Evolutionary conservation across 805 yeast species (phyloP).

Genomic region (Saturnispora kantuleensis): DNA sequence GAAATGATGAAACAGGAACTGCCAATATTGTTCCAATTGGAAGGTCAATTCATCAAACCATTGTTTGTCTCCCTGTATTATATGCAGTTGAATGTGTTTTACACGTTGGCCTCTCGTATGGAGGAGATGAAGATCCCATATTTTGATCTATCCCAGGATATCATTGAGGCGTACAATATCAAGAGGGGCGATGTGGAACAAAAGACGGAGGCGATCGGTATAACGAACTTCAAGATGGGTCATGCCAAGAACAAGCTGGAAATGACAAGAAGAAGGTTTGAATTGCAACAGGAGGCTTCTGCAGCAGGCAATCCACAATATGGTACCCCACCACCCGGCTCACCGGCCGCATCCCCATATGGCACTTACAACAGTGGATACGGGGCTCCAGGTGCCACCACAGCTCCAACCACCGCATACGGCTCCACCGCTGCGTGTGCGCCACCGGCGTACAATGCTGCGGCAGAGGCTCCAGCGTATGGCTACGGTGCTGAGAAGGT

Average conservation of each 20-base stretch:
- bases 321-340: conserved; percentile 21
- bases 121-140: conserved; percentile 96
- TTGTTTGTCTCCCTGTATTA: conserved; percentile 88
- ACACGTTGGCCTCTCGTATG: conserved; percentile 82
- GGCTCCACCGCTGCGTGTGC: too few relatives aligned
- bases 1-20: conserved; percentile 87
- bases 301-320: conserved; percentile 19
- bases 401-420: conserved; percentile 7
- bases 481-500: conserved; percentile 1
- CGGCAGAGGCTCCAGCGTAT: conserved; percentile 17
- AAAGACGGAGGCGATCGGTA: conserved; percentile 77
- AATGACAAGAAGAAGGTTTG: conserved; percentile 69
- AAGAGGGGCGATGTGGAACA: conserved; percentile 92
- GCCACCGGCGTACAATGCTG: conserved; percentile 9
- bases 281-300: conserved; percentile 31
- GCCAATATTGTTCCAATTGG: conserved; percentile 79
- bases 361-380: too few relatives aligned
- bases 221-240: conserved; percentile 83
- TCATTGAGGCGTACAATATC: conserved; percentile 62
- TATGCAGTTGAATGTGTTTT: conserved; percentile 96
- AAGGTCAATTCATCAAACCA: conserved; percentile 88
- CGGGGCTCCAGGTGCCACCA: conserved; percentile 19
- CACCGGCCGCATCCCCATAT: too few relatives aligned
- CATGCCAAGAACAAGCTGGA: conserved; percentile 81
- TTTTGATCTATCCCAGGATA: conserved; percentile 78